Conservation (phyloP, 768 basidiomycete genomes). For the Leccinellum rugosiceps region DNA sequence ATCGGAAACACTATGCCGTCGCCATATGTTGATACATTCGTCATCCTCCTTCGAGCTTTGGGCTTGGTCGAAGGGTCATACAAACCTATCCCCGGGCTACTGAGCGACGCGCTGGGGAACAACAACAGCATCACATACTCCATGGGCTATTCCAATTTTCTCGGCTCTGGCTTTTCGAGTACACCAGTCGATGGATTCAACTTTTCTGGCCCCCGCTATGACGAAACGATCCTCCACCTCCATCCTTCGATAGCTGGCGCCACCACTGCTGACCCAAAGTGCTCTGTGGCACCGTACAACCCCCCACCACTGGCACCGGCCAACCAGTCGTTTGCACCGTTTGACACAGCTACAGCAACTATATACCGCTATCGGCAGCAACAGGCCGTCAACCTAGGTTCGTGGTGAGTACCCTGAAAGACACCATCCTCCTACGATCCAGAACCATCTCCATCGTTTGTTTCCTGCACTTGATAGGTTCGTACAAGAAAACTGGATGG, state of each 20-base stretch:
- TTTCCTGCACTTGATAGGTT: conserved; percentile 41
- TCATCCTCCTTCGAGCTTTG: conserved; percentile 7
- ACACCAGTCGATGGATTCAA: neutral
- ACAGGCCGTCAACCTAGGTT: conserved; percentile 21
- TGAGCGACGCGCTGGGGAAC: neutral
- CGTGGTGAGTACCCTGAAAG: conserved; percentile 7
- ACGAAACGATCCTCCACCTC: neutral
- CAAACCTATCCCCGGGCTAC: conserved; percentile 5
- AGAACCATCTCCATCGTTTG: neutral
- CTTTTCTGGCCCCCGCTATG: neutral
- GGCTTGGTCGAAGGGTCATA: conserved; percentile 9
- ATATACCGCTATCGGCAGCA: conserved; percentile 23
- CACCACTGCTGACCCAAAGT: neutral
- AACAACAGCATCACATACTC: neutral
- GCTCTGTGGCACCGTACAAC: conserved; percentile 9
- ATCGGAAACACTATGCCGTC: conserved; percentile 1
- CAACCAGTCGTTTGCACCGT: conserved; percentile 12
- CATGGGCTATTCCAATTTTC: neutral
- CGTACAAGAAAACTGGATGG: conserved; percentile 75
- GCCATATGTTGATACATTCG: conserved; percentile 3
- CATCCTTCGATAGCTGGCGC: neutral
- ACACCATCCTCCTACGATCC: neutral
- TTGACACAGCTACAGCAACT: conserved; percentile 11
- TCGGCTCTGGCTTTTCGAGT: neutral
- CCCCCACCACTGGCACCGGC: conserved; percentile 1